A percentile compares a stretch with the other conserved stretches of the same genome.
These are phyloP conservation scores for Microdochium nivale DNA, from an alignment of 2,329 filamentous ascomycete genomes.

Conservation along the genomic window DNA sequence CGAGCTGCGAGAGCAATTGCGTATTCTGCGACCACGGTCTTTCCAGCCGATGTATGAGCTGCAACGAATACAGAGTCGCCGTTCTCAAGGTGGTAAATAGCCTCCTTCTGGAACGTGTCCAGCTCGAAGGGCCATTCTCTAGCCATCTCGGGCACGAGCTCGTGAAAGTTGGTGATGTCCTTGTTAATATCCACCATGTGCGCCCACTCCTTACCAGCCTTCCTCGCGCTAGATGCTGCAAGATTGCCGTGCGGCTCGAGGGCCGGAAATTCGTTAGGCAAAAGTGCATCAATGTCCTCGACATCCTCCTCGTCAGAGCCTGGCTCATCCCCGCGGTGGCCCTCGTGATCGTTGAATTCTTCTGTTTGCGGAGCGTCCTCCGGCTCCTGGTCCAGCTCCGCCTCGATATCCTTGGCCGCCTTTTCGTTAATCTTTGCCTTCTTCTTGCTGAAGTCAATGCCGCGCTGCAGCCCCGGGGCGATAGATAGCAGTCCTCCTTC, in stretches of 20 bases:
- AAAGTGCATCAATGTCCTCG: slow-evolving; percentile 70
- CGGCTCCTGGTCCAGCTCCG: slow-evolving; percentile 40
- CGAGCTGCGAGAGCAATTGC: slow-evolving; percentile 93
- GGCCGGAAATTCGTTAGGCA: slow-evolving; percentile 90
- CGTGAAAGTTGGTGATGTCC: slow-evolving; percentile 87
- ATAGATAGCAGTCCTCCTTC: slow-evolving; percentile 73
- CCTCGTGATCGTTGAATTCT: slow-evolving; percentile 13
- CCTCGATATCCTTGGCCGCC: slow-evolving; percentile 51
- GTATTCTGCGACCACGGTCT: slow-evolving; percentile 97
- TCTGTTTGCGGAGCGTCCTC: slow-evolving; percentile 23
- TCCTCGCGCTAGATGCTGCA: slow-evolving; percentile 61
- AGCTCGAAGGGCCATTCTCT: slow-evolving; percentile 94
- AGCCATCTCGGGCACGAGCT: slow-evolving; percentile 93
- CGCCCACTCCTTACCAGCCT: slow-evolving; percentile 82
- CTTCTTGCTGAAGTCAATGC: slow-evolving; percentile 61
- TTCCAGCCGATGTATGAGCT: slow-evolving; percentile 93
- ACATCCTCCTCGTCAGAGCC: slow-evolving; percentile 34
- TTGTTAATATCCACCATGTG: slow-evolving; percentile 96
- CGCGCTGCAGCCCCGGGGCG: slow-evolving; percentile 73
- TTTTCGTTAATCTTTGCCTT: slow-evolving; percentile 48
- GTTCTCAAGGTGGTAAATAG: slow-evolving; percentile 92
- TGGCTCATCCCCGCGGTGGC: slow-evolving; percentile 15
- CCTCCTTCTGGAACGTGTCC: slow-evolving; percentile 97
- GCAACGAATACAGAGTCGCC: slow-evolving; percentile 98
- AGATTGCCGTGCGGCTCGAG: slow-evolving; percentile 77